Percentiles rank a stretch among this genome's conserved stretches.
Conservation (phyloP, 768 basidiomycete species). For the Asterophora parasitica region DNA sequence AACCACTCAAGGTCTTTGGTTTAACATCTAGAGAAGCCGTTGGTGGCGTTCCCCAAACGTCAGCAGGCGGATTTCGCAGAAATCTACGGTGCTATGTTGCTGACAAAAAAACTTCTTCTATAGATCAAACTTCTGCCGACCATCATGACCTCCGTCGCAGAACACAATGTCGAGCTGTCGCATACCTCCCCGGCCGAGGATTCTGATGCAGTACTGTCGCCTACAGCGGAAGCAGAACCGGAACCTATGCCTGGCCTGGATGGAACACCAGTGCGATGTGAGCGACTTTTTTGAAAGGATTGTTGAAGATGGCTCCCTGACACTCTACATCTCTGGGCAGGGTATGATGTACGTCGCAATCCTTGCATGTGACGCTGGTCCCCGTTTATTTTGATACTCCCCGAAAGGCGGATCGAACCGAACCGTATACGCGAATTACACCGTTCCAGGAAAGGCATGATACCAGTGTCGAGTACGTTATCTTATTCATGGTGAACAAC, state of each 20-base stretch:
- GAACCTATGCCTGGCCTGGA: conserved; percentile 72
- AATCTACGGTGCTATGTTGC: conserved; percentile 4
- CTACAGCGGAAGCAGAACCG: conserved; percentile 44
- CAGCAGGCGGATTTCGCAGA: conserved; percentile 13
- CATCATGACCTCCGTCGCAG: conserved; percentile 22
- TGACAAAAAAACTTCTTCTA: conserved; percentile 8
- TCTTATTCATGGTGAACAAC: conserved; percentile 5
- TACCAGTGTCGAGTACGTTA: conserved; percentile 73
- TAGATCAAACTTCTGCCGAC: conserved; percentile 21
- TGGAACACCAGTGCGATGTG: conserved; percentile 78
- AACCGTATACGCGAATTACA: conserved; percentile 75
- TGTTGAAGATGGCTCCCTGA: conserved; percentile 9
- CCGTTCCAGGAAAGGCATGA: conserved; percentile 84
- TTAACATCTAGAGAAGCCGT: conserved; percentile 4
- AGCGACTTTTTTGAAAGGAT: conserved; percentile 30
- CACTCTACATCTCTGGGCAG: conserved; percentile 31
- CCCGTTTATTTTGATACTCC: conserved; percentile 16
- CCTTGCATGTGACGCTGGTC: conserved; percentile 16
- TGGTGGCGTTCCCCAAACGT: conserved; percentile 10
- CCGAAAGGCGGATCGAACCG: conserved; percentile 73
- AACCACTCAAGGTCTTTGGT: neutral
- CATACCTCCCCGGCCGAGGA: conserved; percentile 55
- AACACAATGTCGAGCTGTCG: conserved; percentile 36
- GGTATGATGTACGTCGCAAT: conserved; percentile 73
- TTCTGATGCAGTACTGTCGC: conserved; percentile 50